Evolutionary conservation across 2,329 filamentous ascomycete species (phyloP).

Genomic region (Dichotomopilus funicola): DNA sequence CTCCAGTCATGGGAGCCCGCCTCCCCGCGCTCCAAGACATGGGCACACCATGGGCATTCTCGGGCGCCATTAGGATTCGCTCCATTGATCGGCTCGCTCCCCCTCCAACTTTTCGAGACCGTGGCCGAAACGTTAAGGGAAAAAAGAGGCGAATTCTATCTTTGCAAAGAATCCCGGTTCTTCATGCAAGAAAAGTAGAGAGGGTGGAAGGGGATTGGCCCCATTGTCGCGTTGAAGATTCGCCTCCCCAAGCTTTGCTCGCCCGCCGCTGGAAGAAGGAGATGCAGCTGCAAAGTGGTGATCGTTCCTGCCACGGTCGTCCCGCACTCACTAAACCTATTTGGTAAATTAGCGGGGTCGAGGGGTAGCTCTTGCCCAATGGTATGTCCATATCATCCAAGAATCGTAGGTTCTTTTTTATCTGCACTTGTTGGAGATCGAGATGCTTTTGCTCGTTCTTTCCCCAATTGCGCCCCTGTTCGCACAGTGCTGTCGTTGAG

Average conservation of each 20-base stretch:
- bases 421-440: conserved; percentile 8
- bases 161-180: not conserved
- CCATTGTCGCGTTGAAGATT: no score
- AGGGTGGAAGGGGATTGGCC: no score
- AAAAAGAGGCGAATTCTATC: not conserved
- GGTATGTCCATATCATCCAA: conserved; percentile 17
- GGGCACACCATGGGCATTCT: not conserved
- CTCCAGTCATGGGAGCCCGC: not conserved
- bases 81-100: not conserved
- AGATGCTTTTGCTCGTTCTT: no score
- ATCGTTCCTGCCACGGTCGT: conserved; percentile 7
- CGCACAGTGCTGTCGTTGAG: no score
- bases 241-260: no score
- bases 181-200: no score
- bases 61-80: not conserved
- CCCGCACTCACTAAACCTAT: conserved; percentile 11
- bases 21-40: not conserved
- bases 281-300: not conserved
- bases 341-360: conserved; percentile 15
- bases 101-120: no score
- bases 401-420: conserved; percentile 30
- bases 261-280: not conserved
- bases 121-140: not conserved
- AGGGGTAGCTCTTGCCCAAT: conserved; percentile 23
- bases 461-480: no score